Conservation (phyloP, 768 basidiomycete species). For the Boletus fagicola region DNA sequence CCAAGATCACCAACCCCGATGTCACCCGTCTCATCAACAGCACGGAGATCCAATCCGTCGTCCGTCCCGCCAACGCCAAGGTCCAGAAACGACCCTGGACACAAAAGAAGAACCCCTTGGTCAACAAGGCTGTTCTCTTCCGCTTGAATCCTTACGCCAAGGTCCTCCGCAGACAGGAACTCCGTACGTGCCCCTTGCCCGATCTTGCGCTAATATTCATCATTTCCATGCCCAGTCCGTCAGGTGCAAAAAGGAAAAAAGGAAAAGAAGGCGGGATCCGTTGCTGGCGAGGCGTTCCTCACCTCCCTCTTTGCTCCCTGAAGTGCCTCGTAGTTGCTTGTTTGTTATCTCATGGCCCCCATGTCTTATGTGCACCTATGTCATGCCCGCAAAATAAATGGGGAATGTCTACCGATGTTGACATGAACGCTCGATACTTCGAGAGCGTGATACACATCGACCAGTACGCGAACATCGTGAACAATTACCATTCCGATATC, state of each 20-base stretch:
- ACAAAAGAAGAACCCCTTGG: constrained; percentile 98
- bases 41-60: constrained; percentile 95
- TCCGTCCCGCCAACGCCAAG: constrained; percentile 86
- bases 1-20: constrained; percentile 97
- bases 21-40: constrained; percentile 98
- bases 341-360: constrained; percentile 6
- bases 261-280: constrained; percentile 59
- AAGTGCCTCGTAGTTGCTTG: constrained; percentile 27
- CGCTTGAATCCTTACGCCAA: constrained; percentile 99
- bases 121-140: constrained; percentile 93
- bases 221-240: constrained; percentile 51
- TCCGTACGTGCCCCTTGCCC: constrained; percentile 56
- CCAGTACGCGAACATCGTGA: not conserved
- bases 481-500: not conserved
- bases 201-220: not conserved
- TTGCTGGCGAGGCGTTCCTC: constrained; percentile 83
- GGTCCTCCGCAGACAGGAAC: constrained; percentile 84
- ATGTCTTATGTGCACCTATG: constrained; percentile 17
- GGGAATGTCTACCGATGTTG: not conserved
- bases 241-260: constrained; percentile 60
- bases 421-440: not conserved
- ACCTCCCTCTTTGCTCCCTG: constrained; percentile 82
- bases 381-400: constrained; percentile 19
- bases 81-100: constrained; percentile 92
- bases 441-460: not conserved